Percentiles rank a stretch among this genome's conserved stretches.
These are phyloP conservation scores for Pistacia vera DNA, from an alignment of 345 rosid genomes.

Conservation along the genomic window DNA sequence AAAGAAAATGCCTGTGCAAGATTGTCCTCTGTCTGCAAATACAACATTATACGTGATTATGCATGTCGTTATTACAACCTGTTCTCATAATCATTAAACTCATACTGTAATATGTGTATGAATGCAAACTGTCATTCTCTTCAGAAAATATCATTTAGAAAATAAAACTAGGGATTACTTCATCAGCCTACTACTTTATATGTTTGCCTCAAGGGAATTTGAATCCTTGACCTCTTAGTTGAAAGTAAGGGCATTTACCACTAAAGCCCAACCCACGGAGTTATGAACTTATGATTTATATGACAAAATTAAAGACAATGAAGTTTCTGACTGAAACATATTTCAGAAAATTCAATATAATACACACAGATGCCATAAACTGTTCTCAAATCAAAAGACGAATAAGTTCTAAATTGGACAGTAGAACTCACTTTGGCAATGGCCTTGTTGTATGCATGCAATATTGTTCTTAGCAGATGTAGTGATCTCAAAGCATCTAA, in stretches of 20 bases:
- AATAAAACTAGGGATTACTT: no score
- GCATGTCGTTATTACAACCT: background rate
- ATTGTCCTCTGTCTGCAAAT: slow-evolving; percentile 69
- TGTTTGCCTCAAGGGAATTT: no score
- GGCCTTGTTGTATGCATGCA: slow-evolving; percentile 69
- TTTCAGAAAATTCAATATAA: background rate
- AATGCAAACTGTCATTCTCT: background rate
- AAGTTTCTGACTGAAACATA: background rate
- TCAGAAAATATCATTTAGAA: background rate
- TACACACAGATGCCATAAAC: background rate
- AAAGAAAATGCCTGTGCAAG: slow-evolving; percentile 68
- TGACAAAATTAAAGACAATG: background rate
- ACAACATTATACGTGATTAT: background rate
- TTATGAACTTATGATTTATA: no score
- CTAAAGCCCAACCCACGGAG: no score
- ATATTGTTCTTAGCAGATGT: slow-evolving; percentile 45
- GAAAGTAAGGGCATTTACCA: no score
- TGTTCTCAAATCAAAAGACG: background rate
- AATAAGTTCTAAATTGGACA: background rate
- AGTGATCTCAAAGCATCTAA: slow-evolving; percentile 59
- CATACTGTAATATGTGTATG: background rate
- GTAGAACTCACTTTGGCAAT: slow-evolving; percentile 70
- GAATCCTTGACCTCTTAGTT: no score
- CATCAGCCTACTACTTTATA: no score
- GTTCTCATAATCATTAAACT: background rate